Conservation (phyloP, 2,329 filamentous ascomycete species). For the Microcyclosporella mali region DNA sequence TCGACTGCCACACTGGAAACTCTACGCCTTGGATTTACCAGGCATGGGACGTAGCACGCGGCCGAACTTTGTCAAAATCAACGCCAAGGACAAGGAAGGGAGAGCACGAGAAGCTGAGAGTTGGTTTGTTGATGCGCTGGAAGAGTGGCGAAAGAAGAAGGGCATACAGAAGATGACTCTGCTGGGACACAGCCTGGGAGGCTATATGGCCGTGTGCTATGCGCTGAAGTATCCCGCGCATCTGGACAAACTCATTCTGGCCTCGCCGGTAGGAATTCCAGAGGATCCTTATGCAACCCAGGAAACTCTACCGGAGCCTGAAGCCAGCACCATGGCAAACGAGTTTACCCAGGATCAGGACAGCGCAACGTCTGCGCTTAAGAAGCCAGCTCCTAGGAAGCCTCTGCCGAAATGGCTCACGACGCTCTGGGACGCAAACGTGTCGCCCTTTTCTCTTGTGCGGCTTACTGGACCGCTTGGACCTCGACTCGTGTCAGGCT, state of each 20-base stretch:
- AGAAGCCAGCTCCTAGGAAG: constrained; percentile 47
- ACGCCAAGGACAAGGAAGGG: constrained; percentile 67
- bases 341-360: constrained; percentile 62
- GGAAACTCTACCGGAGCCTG: constrained; percentile 71
- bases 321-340: constrained; percentile 64
- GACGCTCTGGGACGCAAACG: constrained; percentile 94
- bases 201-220: constrained; percentile 91
- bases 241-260: constrained; percentile 92
- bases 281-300: constrained; percentile 87
- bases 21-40: constrained; percentile 90
- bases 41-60: constrained; percentile 88
- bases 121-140: constrained; percentile 93
- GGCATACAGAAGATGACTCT: constrained; percentile 92
- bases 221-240: constrained; percentile 92
- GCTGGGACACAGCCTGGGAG: constrained; percentile 85
- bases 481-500: constrained; percentile 85
- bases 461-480: constrained; percentile 84
- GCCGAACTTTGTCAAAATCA: constrained; percentile 69
- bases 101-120: constrained; percentile 85
- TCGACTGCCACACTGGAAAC: constrained; percentile 70
- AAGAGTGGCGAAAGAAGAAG: constrained; percentile 86
- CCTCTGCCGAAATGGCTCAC: constrained; percentile 78
- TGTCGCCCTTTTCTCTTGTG: constrained; percentile 88
- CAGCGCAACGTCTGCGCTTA: constrained; percentile 28
- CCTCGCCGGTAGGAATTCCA: constrained; percentile 88